Base-by-base conservation (phyloP, 257 asterid genomes). In the Scutellaria baicalensis region DNA sequence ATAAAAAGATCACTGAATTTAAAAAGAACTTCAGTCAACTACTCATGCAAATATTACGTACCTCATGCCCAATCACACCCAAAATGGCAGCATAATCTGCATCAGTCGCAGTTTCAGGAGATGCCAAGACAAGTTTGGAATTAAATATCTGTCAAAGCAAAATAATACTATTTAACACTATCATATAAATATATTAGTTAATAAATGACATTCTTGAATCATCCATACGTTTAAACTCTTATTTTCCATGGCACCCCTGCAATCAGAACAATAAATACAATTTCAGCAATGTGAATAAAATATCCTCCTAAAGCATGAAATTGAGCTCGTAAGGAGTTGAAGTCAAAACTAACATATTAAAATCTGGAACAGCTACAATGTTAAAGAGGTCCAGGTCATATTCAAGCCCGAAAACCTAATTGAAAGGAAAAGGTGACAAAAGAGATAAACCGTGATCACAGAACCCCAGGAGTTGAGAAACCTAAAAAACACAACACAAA, bases 221-320 rank as follows among this genome's bases (percentile, higher is more conserved):
- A 51, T 65, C 64, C 88, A 12, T 87, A 93, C 99, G 40, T 94
- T 94, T 82, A 94, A 81, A 82, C 99, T 91, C 85, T 94, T 94
- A 82, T 94, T 94, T 82, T 94, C 99, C 97, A 94, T 94, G 70
- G 97, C 99, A 66, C 99, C 99, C 97, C 97, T 93, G 88, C 44
- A 79, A 81, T 44, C 73, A 57, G 38, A 71, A 75, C 54, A 58
- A 42, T 54, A 18, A 60, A 12, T 20, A 49, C 42, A 43, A 13
- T 10, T 56, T 80, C 10, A 81, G 62, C 61, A 74, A 62, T 33
- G 27, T 16, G n/a, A 67, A 68, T 27, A 70, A 60, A 31, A 51
- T 2, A 54, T 64, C 9, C 33, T 23, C 33, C 12, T 17, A 12
- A 40, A 48, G 70, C 48, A 79, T 20, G 48, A 75, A 69, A 72